Percentiles rank a stretch among this genome's conserved stretches.
These are phyloP conservation scores for Leccinellum albellum DNA, from an alignment of 768 basidiomycete species.

Conservation along the genomic window DNA sequence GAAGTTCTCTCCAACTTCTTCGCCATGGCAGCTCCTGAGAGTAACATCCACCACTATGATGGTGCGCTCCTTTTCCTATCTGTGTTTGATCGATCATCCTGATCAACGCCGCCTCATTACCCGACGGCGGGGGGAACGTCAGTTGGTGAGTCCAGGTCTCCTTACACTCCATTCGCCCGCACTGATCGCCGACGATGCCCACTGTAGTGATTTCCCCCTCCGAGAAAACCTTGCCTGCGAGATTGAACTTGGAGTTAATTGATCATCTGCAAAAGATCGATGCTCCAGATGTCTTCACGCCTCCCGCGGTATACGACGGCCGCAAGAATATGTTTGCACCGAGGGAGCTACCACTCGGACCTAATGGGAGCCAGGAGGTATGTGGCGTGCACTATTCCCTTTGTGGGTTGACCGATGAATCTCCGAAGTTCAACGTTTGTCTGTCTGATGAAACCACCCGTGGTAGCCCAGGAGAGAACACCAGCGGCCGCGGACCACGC, in stretches of 20 bases:
- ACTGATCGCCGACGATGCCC: constrained; percentile 13
- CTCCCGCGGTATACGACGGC: constrained; percentile 73
- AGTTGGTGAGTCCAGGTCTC: constrained; percentile 19
- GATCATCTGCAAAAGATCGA: constrained; percentile 53
- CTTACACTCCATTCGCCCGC: neutral
- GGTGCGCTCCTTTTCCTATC: constrained; percentile 46
- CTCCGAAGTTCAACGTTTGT: constrained; percentile 56
- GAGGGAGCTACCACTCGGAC: constrained; percentile 57
- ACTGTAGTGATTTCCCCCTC: constrained; percentile 57
- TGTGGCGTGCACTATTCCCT: constrained; percentile 9
- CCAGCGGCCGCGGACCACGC: constrained; percentile 46
- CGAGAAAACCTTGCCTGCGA: constrained; percentile 64
- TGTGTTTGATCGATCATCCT: constrained; percentile 13
- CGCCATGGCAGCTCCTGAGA: constrained; percentile 53
- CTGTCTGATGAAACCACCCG: constrained; percentile 39
- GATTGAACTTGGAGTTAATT: constrained; percentile 70
- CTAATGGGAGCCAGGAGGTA: constrained; percentile 49
- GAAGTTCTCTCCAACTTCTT: constrained; percentile 60
- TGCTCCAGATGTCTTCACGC: constrained; percentile 66
- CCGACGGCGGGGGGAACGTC: neutral
- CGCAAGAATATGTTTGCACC: constrained; percentile 73
- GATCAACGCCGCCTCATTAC: constrained; percentile 10
- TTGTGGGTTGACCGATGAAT: neutral
- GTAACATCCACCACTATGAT: constrained; percentile 74
- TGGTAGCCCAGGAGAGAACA: constrained; percentile 32